Percentiles rank a stretch among this genome's conserved stretches.
phyloP scores from a whole-genome alignment of 148 eudicot species.

The Dianthus caryophyllus region DNA sequence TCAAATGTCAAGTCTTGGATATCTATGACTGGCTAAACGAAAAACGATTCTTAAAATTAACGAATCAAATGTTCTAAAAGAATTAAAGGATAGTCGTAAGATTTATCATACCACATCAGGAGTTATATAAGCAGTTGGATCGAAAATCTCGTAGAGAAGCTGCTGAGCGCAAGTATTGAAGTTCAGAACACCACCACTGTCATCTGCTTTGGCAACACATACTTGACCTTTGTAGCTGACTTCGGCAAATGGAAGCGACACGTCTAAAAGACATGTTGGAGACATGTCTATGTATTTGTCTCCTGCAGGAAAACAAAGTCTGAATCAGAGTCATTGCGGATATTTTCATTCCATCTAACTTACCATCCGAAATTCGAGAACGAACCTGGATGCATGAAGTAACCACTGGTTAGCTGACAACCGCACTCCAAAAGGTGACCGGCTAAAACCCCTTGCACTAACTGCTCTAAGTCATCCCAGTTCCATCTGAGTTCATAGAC shows the following conservation, averaged over 20 bases:
- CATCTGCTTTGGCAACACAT: too few species aligned
- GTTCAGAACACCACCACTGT: conserved; percentile 78
- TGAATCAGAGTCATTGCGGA: not conserved
- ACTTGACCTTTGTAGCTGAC: conserved; percentile 51
- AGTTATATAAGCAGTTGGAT: too few species aligned
- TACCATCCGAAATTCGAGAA: not conserved
- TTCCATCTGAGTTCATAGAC: conserved; percentile 95
- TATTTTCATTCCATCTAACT: too few species aligned
- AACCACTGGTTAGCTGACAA: too few species aligned
- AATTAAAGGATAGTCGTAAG: not conserved
- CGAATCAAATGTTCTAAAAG: not conserved
- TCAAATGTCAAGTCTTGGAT: conserved; percentile 65
- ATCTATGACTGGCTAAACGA: conserved; percentile 57
- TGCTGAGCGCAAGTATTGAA: conserved; percentile 83
- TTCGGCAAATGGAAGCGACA: conserved; percentile 91
- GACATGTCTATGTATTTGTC: conserved; percentile 62
- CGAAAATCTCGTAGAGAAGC: conserved; percentile 90
- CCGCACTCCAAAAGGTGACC: too few species aligned
- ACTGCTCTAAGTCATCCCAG: too few species aligned
- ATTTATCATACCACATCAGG: too few species aligned
- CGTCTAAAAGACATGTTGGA: conserved; percentile 52
- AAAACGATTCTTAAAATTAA: not conserved
- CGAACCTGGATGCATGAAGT: conserved; percentile 88
- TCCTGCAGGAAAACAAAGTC: conserved; percentile 14
- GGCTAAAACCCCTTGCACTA: too few species aligned